These are phyloP conservation scores for Pythium oligandrum DNA, from an alignment of 352 stramenopile genomes.

Conservation along the genomic window DNA sequence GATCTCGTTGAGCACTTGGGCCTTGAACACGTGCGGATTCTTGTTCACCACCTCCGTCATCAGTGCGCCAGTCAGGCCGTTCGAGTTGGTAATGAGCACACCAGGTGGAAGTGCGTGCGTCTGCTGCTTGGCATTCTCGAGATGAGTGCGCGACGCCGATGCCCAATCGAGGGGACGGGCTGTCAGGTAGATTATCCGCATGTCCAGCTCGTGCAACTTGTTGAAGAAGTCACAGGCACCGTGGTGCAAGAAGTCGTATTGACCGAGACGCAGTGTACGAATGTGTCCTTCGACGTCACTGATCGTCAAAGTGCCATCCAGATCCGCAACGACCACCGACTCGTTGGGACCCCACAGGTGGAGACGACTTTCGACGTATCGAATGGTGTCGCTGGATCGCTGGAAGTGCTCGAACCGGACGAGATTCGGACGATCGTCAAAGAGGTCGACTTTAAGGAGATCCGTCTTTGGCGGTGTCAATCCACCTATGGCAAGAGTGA, in stretches of 20 bases:
- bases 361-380: constrained; percentile 69
- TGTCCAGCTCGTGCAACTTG: constrained; percentile 64
- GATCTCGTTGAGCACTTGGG: constrained; percentile 76
- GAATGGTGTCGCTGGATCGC: constrained; percentile 57
- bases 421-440: constrained; percentile 56
- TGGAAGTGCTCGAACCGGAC: constrained; percentile 81
- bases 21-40: constrained; percentile 81
- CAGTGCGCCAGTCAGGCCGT: constrained; percentile 65
- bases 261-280: constrained; percentile 69
- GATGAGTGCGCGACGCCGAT: constrained; percentile 55
- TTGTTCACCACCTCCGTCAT: constrained; percentile 86
- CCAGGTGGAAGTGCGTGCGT: constrained; percentile 51
- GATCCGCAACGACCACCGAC: constrained; percentile 72
- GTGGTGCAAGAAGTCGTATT: constrained; percentile 81
- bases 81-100: constrained; percentile 80
- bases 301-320: constrained; percentile 81
- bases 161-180: constrained; percentile 78
- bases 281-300: constrained; percentile 86
- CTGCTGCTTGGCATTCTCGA: constrained; percentile 71
- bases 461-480: constrained; percentile 53
- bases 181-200: constrained; percentile 81
- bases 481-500: constrained; percentile 17
- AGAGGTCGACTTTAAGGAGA: constrained; percentile 47
- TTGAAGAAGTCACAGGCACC: constrained; percentile 78
- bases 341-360: constrained; percentile 78